A percentile compares a stretch with the other conserved stretches of the same genome.
Conservation (phyloP, 164 flowering plant species). For the Aristolochia contorta region DNA sequence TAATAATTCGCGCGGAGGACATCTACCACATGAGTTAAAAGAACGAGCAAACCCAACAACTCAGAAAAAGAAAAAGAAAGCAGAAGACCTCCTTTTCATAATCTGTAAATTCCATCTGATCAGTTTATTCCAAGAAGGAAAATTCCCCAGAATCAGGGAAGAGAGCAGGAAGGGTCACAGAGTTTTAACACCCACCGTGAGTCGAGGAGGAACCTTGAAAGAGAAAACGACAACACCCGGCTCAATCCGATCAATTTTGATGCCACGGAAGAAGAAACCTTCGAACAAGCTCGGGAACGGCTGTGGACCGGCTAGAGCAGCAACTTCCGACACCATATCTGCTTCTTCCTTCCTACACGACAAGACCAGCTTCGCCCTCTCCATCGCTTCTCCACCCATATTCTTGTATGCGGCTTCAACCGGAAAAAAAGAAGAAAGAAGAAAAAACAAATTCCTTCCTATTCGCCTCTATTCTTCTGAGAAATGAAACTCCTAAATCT, state of each 20-base stretch:
- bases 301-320: constrained; percentile 20
- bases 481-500: neutral
- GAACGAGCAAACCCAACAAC: neutral
- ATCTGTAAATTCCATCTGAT: neutral
- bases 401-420: neutral
- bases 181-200: constrained; percentile 43
- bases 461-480: neutral
- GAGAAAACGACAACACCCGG: constrained; percentile 51
- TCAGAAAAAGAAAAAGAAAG: too few species aligned
- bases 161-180: neutral
- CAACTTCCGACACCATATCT: constrained; percentile 29
- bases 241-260: constrained; percentile 58
- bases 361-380: constrained; percentile 10
- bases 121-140: neutral
- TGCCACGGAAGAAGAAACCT: constrained; percentile 39
- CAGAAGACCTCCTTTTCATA: neutral
- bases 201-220: constrained; percentile 74
- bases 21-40: neutral
- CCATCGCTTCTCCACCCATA: constrained; percentile 5
- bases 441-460: neutral
- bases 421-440: neutral
- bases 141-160: constrained; percentile 1
- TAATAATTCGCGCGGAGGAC: too few species aligned
- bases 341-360: constrained; percentile 25
- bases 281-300: constrained; percentile 48